Evolutionary conservation across 1,284 basidiomycete species (phyloP).

Genomic region (Puccinia hordei): DNA sequence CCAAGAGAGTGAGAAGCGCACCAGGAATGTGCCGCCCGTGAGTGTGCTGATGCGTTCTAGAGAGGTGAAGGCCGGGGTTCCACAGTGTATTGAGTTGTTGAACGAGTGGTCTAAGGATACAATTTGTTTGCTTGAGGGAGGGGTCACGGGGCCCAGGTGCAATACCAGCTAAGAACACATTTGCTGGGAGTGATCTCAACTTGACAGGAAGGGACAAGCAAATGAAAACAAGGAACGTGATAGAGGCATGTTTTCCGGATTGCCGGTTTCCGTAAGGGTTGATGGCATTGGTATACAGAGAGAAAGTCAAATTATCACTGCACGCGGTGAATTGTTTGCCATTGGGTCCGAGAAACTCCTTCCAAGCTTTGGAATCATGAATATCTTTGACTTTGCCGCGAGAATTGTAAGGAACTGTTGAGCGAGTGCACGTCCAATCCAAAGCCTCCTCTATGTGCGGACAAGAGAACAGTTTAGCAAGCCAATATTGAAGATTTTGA

Average conservation of each 20-base stretch:
- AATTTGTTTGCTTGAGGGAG: conserved; percentile 55
- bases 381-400: background rate
- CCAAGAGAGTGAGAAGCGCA: conserved; percentile 46
- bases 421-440: background rate
- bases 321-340: conserved; percentile 22
- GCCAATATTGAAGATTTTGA: conserved; percentile 19
- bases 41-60: background rate
- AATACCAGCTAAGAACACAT: conserved; percentile 60
- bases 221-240: conserved; percentile 22
- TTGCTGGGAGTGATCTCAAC: conserved; percentile 59
- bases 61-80: conserved; percentile 55
- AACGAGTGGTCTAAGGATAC: conserved; percentile 57
- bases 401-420: background rate
- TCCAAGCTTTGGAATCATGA: conserved; percentile 19
- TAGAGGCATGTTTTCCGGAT: background rate
- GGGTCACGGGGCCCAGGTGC: conserved; percentile 57
- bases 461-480: conserved; percentile 18
- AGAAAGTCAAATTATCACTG: conserved; percentile 18
- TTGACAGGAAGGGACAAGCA: conserved; percentile 54
- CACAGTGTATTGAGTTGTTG: conserved; percentile 57
- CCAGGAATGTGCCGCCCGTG: background rate
- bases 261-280: conserved; percentile 27
- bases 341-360: conserved; percentile 6
- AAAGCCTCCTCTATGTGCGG: background rate
- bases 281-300: conserved; percentile 19